These are phyloP conservation scores for Epichloe baconii DNA, from an alignment of 2,329 filamentous ascomycete species.

Conservation along the genomic window DNA sequence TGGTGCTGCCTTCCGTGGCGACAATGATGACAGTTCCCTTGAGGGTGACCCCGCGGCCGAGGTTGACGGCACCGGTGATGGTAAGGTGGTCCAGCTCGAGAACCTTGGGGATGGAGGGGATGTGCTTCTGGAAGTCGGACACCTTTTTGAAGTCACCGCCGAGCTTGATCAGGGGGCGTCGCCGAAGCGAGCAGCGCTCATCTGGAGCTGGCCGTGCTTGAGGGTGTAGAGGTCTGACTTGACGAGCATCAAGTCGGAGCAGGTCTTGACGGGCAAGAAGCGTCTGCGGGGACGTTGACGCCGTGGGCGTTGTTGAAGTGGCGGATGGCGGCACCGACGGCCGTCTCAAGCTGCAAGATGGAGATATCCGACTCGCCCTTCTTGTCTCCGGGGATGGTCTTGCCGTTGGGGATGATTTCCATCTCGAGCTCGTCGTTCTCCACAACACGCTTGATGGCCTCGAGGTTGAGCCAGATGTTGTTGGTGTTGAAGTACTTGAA, in stretches of 20 bases:
- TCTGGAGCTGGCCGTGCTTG: slow-evolving; percentile 95
- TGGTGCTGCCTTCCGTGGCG: slow-evolving; percentile 92
- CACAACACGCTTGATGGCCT: slow-evolving; percentile 95
- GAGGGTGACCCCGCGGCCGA: slow-evolving; percentile 85
- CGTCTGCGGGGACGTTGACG: slow-evolving; percentile 93
- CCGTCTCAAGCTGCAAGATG: slow-evolving; percentile 96
- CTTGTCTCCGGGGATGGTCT: slow-evolving; percentile 97
- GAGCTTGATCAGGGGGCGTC: slow-evolving; percentile 95
- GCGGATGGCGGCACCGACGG: slow-evolving; percentile 93
- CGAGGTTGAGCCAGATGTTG: slow-evolving; percentile 99
- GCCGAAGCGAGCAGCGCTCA: slow-evolving; percentile 92
- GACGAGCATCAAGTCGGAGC: slow-evolving; percentile 98
- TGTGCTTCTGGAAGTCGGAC: slow-evolving; percentile 84
- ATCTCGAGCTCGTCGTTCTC: slow-evolving; percentile 97
- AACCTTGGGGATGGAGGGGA: slow-evolving; percentile 79
- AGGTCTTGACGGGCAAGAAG: slow-evolving; percentile 99
- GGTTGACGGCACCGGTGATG: slow-evolving; percentile 93
- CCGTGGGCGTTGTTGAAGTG: slow-evolving; percentile 98
- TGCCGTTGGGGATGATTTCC: slow-evolving; percentile 99
- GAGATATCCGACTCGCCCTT: slow-evolving; percentile 98
- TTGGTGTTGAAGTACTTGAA: slow-evolving; percentile 99
- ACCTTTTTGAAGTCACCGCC: slow-evolving; percentile 99
- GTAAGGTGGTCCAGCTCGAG: slow-evolving; percentile 90
- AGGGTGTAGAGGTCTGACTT: slow-evolving; percentile 98
- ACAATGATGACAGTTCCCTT: slow-evolving; percentile 99